Evolutionary conservation across 1,284 basidiomycete species (phyloP).

Genomic region (Sporisorium sorghi): DNA sequence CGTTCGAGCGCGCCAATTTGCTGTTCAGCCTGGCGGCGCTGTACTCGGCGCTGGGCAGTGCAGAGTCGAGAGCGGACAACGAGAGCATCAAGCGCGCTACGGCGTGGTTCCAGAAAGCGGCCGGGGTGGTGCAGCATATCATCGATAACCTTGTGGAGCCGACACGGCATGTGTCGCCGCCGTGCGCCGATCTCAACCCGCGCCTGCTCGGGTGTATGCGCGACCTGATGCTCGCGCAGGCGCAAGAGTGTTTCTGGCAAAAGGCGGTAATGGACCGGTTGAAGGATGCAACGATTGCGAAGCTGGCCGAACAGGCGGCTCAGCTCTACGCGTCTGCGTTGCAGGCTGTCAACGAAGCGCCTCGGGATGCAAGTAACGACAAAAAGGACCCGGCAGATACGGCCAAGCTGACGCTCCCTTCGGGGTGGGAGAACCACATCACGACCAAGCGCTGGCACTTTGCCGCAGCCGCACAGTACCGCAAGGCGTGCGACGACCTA

Average conservation of each 20-base stretch:
- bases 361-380: background rate
- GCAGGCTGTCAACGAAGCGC: constrained; percentile 17
- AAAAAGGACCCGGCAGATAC: constrained; percentile 14
- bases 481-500: constrained; percentile 90
- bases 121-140: constrained; percentile 55
- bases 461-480: constrained; percentile 86
- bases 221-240: constrained; percentile 88
- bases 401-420: constrained; percentile 42
- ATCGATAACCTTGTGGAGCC: constrained; percentile 42
- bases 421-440: constrained; percentile 86
- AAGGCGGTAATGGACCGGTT: constrained; percentile 82
- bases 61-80: constrained; percentile 55
- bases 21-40: constrained; percentile 56
- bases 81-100: constrained; percentile 64
- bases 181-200: constrained; percentile 62
- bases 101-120: constrained; percentile 58
- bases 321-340: constrained; percentile 55
- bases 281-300: constrained; percentile 87
- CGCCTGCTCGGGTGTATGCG: constrained; percentile 79
- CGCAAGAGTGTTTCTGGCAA: constrained; percentile 97
- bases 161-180: constrained; percentile 27
- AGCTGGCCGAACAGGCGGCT: constrained; percentile 80
- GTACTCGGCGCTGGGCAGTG: constrained; percentile 51
- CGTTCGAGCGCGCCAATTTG: constrained; percentile 59
- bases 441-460: constrained; percentile 88